Evolutionary conservation across 1,284 basidiomycete species (phyloP), one percentile per base, ranked within the genome.

Genomic region (Lentinus polychrous): DNA sequence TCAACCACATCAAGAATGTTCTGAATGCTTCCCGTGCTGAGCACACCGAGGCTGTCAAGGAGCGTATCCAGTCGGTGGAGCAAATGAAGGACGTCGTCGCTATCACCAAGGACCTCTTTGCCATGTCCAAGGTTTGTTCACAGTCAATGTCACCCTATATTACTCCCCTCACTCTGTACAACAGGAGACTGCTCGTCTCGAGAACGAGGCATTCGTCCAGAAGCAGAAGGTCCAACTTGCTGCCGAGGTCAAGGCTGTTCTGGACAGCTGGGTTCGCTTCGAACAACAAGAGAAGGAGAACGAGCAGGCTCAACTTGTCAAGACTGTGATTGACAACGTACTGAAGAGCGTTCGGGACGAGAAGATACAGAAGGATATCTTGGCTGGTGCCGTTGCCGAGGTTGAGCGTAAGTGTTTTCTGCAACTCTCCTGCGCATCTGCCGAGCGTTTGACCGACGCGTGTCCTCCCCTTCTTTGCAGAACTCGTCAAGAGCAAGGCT

Each of bases 181-280:
- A 1, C 56, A 92, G 89, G 93, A 98, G 69, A 98, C 94, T 54
- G 94, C 94, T 51, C 71, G 85, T 61, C 76, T 95, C 60, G 95
- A 99, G 73, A 78, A 88, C 59, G 85, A 91, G 62, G 86, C 90
- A 52, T 99, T 98, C 62, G 83, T 90, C 53, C 87, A 94, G 65
- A 79, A 83, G 62, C 95, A 99, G 76, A 89, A 91, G 71, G 85
- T 88, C 56, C 83, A 80, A 44, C 74, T 98, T 60, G 86, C 94
- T 34, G 58, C 86, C 45, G 96, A 99, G 74, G 76, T 97, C 67
- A 99, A 98, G 76, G 60, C 84, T 34, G 94, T 99, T 34, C 82
- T 99, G 52, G 96, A 99, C 78, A 91, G 88, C 66, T 98, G 95
- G 94, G 94, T 95, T 52, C 89, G 95, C 64, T 94, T 83, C 72